Conservation (phyloP, 176 grass and related monocot genomes). For the Paspalum notatum region DNA sequence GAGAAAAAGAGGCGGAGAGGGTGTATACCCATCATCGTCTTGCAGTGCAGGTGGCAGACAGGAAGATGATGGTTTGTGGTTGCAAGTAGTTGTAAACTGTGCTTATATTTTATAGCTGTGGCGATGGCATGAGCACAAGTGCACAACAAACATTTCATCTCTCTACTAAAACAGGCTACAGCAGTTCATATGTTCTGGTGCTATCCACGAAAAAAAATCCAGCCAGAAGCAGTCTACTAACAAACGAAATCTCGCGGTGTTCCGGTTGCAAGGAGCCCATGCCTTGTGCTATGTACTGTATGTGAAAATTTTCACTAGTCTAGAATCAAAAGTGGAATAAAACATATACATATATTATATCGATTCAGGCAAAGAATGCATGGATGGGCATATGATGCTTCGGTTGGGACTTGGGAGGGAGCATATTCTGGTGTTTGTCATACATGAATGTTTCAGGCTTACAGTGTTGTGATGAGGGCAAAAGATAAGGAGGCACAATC, state of each 20-base stretch:
- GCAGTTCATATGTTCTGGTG: neutral
- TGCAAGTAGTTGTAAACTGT: neutral
- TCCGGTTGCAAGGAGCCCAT: neutral
- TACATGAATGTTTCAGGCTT: neutral
- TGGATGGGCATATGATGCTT: neutral
- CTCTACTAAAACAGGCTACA: neutral
- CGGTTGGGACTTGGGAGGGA: neutral
- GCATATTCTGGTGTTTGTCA: neutral
- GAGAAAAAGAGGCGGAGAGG: neutral
- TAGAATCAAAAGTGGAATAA: neutral
- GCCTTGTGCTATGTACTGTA: neutral
- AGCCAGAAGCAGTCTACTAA: neutral
- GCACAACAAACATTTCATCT: neutral
- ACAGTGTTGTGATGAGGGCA: neutral
- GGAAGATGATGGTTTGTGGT: neutral
- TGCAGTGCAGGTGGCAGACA: neutral
- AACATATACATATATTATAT: neutral
- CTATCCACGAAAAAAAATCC: neutral
- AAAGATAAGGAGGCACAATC: neutral
- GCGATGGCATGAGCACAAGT: neutral
- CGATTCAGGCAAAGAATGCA: neutral
- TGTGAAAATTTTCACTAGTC: neutral
- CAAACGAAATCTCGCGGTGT: neutral
- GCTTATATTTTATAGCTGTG: neutral
- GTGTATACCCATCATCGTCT: neutral